Evolutionary conservation across 2,329 filamentous ascomycete species (phyloP).

Genomic region (Fusarium sp.): DNA sequence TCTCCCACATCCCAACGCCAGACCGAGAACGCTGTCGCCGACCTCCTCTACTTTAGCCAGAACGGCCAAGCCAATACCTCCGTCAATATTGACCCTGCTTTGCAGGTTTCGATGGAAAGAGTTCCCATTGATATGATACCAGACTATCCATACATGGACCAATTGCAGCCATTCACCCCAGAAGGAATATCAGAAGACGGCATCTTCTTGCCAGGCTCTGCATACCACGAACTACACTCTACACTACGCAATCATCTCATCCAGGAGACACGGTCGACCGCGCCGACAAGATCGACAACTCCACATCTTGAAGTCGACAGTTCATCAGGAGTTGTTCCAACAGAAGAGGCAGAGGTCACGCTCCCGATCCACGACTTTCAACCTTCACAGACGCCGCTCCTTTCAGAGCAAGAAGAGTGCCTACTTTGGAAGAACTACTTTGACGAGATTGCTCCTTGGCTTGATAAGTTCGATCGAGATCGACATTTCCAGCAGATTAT

Average conservation of each 20-base stretch:
- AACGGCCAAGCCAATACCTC: conserved; percentile 45
- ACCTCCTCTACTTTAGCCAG: conserved; percentile 55
- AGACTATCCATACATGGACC: conserved; percentile 49
- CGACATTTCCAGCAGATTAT: conserved; percentile 64
- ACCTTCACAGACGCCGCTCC: conserved; percentile 26
- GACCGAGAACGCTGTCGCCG: conserved; percentile 56
- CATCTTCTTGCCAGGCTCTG: conserved; percentile 63
- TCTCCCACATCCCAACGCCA: conserved; percentile 49
- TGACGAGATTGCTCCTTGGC: conserved; percentile 61
- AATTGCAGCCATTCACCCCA: conserved; percentile 52
- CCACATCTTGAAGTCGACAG: conserved; percentile 40
- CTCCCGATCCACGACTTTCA: conserved; percentile 41
- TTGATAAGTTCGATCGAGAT: conserved; percentile 68
- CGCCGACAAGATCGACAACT: conserved; percentile 52
- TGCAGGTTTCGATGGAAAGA: conserved; percentile 43
- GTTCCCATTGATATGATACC: conserved; percentile 33
- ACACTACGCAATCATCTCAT: conserved; percentile 62
- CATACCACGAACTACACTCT: conserved; percentile 63
- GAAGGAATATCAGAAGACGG: conserved; percentile 57
- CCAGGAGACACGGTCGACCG: conserved; percentile 60
- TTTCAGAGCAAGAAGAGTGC: conserved; percentile 54
- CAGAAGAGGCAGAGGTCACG: conserved; percentile 27
- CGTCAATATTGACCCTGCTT: conserved; percentile 40
- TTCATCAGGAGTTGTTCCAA: conserved; percentile 5
- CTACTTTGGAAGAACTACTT: conserved; percentile 60